These are phyloP conservation scores for Myriosclerotinia duriaeana DNA, from an alignment of 2,329 filamentous ascomycete species.

Conservation along the genomic window DNA sequence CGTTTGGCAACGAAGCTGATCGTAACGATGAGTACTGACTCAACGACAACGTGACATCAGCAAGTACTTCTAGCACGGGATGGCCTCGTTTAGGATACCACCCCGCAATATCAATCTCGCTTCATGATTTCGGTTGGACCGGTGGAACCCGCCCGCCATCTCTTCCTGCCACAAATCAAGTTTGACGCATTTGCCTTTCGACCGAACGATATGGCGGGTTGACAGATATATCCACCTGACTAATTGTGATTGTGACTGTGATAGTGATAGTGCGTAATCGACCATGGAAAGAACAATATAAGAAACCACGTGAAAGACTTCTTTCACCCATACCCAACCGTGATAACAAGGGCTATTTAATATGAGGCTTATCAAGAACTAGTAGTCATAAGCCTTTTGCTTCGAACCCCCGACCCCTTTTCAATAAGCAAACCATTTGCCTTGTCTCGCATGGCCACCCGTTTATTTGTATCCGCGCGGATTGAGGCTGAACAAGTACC, in stretches of 20 bases:
- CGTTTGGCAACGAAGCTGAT: background rate
- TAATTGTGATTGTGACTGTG: slow-evolving; percentile 7
- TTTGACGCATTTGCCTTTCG: slow-evolving; percentile 9
- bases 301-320: slow-evolving; percentile 13
- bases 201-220: slow-evolving; percentile 5
- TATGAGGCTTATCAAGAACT: background rate
- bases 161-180: slow-evolving; percentile 1
- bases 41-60: slow-evolving; percentile 13
- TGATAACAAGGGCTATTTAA: background rate
- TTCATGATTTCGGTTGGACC: background rate
- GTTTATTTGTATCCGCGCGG: slow-evolving; percentile 19
- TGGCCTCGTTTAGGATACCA: slow-evolving; percentile 7
- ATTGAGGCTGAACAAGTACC: slow-evolving; percentile 14
- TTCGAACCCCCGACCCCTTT: background rate
- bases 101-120: slow-evolving; percentile 11
- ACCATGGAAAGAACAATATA: background rate
- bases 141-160: slow-evolving; percentile 6
- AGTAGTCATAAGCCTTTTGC: background rate
- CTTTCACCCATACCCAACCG: background rate
- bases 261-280: background rate
- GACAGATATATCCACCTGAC: slow-evolving; percentile 15
- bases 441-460: slow-evolving; percentile 7
- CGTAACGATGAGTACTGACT: slow-evolving; percentile 3
- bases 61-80: slow-evolving; percentile 5
- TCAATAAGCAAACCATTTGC: slow-evolving; percentile 1